Evolutionary conservation across 192 early-diverging fungal genomes (phyloP), one percentile per base, ranked within the genome.

Genomic region (Coemansia sp.): DNA sequence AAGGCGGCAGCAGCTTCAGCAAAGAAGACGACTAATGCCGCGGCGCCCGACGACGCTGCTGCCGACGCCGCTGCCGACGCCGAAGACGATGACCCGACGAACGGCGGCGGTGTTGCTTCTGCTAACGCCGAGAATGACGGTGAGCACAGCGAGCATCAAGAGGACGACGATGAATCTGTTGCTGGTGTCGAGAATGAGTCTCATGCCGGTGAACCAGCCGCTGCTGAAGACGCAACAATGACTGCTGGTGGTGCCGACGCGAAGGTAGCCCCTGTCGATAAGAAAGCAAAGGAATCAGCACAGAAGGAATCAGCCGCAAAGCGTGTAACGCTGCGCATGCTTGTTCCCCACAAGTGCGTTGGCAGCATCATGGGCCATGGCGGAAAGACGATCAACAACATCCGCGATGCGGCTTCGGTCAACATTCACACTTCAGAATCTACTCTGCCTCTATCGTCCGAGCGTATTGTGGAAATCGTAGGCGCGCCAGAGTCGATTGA

Each of bases 321-420:
- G 36, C 62, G 63, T 6, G 46, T 69, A 11, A 78, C 72, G 4
- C 62, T 83, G 34, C 75, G 81, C 30, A 52, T 83, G 35, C 73
- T 83, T 23, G 81, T 83, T 23, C 81, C 81, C 16, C 76, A 78
- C 69, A 75, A 70, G 62, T 83, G 81, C 63, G 73, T 83, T 46
- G 81, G 81, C 66, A 83, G 76, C 59, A 75, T 83, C 59, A 83
- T 83, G 81, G 81, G 81, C 53, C 81, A 78, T 57, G 76, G 72
- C 66, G 81, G 81, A 41, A 67, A 53, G 64, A 73, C 75, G 12
- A 83, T 83, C 63, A 83, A 78, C 72, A 68, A 62, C 51, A 78
- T 83, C 45, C 72, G 81, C 55, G 72, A 77, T 14, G 46, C 43
- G 16, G 48, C 81, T 4, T 64, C 63, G 5, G 76, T 83, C 46